Evolutionary conservation across 1,284 basidiomycete species (phyloP).

Genomic region (Marasmius sp.): DNA sequence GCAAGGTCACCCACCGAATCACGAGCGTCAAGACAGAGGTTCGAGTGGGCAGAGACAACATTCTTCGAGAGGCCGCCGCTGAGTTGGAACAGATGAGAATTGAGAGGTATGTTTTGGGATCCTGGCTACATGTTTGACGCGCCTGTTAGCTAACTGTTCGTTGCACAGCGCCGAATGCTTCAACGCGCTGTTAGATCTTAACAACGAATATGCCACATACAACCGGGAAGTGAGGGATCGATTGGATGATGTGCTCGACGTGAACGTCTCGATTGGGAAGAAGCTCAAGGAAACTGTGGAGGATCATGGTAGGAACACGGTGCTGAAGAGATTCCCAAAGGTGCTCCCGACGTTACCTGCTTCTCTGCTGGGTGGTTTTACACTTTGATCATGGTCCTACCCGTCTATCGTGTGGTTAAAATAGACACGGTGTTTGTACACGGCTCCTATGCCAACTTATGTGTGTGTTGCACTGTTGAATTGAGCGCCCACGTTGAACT

Average conservation of each 20-base stretch:
- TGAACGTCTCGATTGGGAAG: slow-evolving; percentile 15
- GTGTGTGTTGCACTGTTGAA: no score
- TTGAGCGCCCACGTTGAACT: no score
- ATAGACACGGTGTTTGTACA: no score
- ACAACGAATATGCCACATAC: slow-evolving; percentile 33
- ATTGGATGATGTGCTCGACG: slow-evolving; percentile 28
- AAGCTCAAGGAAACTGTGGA: slow-evolving; percentile 11
- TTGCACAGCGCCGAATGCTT: slow-evolving; percentile 28
- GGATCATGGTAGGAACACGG: slow-evolving; percentile 33
- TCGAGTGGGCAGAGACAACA: slow-evolving; percentile 35
- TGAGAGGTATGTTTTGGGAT: slow-evolving; percentile 32
- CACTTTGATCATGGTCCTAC: neutral
- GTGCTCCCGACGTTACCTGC: slow-evolving; percentile 3
- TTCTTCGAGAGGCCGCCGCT: slow-evolving; percentile 40
- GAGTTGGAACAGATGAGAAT: slow-evolving; percentile 38
- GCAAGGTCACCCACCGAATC: slow-evolving; percentile 42
- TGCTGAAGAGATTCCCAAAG: slow-evolving; percentile 34
- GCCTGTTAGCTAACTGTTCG: slow-evolving; percentile 2
- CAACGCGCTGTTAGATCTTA: slow-evolving; percentile 36
- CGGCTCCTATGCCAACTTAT: no score
- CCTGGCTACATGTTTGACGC: slow-evolving; percentile 18
- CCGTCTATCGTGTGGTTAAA: no score
- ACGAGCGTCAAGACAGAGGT: slow-evolving; percentile 40
- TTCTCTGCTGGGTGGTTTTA: neutral
- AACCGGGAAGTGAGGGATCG: slow-evolving; percentile 27